These are phyloP conservation scores for Clonostachys sp. DNA, from an alignment of 2,329 filamentous ascomycete genomes.

Conservation along the genomic window DNA sequence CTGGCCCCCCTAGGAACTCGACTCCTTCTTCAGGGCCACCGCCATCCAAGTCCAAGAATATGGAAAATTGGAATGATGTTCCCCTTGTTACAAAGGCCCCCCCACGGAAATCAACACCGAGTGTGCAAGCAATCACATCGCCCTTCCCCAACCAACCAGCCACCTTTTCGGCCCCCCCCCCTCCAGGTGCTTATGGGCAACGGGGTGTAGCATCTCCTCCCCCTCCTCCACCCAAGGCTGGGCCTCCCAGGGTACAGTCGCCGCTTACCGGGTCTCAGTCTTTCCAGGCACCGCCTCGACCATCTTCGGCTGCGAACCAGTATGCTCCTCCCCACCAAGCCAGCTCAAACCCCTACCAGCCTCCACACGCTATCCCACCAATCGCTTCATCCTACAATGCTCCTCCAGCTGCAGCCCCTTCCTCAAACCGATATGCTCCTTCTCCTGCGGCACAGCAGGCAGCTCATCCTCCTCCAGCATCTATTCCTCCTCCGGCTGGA, in stretches of 20 bases:
- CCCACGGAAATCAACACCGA: conserved; percentile 71
- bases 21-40: conserved; percentile 68
- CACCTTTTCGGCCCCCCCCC: conserved; percentile 47
- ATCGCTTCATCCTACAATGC: conserved; percentile 85
- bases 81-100: conserved; percentile 77
- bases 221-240: conserved; percentile 80
- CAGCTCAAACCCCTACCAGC: conserved; percentile 59
- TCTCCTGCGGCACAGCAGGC: conserved; percentile 52
- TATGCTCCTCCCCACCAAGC: conserved; percentile 48
- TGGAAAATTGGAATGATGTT: conserved; percentile 90
- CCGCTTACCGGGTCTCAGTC: conserved; percentile 55
- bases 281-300: conserved; percentile 51
- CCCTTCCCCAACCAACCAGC: conserved; percentile 68
- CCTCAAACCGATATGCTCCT: conserved; percentile 72
- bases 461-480: conserved; percentile 31
- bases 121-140: conserved; percentile 62
- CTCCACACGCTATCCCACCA: conserved; percentile 64
- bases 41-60: conserved; percentile 65
- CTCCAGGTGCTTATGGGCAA: conserved; percentile 53
- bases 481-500: conserved; percentile 40
- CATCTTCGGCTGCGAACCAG: conserved; percentile 59
- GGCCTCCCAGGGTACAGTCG: conserved; percentile 67
- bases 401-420: conserved; percentile 65
- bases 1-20: conserved; percentile 48
- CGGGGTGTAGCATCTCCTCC: conserved; percentile 66